A percentile compares a stretch with the other conserved stretches of the same genome.
These are phyloP conservation scores for Olyra latifolia DNA, from an alignment of 176 grass and related monocot species.

Conservation along the genomic window DNA sequence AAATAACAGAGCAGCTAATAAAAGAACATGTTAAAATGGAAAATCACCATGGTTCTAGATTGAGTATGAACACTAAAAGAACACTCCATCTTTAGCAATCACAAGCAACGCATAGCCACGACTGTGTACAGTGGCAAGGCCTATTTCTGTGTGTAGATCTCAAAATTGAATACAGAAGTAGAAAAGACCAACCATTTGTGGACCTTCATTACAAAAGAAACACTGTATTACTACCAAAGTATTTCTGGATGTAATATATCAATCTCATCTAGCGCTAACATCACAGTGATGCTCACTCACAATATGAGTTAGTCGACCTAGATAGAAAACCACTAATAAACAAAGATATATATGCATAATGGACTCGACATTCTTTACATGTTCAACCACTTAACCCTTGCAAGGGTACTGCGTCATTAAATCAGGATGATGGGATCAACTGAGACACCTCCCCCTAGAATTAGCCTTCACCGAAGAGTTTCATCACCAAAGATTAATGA, in stretches of 20 bases:
- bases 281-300: neutral
- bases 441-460: neutral
- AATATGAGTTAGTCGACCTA: neutral
- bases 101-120: neutral
- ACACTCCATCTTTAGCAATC: neutral
- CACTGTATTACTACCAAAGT: neutral
- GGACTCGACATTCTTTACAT: neutral
- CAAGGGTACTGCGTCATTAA: neutral
- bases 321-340: neutral
- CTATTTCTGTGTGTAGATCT: neutral
- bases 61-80: neutral
- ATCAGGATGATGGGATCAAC: conserved; percentile 5
- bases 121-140: neutral
- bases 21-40: conserved; percentile 10
- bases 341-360: neutral
- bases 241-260: neutral
- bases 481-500: neutral
- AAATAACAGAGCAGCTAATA: neutral
- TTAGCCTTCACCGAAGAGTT: neutral
- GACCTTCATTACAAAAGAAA: neutral
- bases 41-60: conserved; percentile 10
- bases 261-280: conserved; percentile 16
- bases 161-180: neutral
- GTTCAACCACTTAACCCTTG: neutral
- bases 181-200: neutral